A percentile compares a stretch with the other conserved stretches of the same genome.
phyloP scores from a whole-genome alignment of 768 basidiomycete genomes.

The Sistotremastrum niveocremeum region DNA sequence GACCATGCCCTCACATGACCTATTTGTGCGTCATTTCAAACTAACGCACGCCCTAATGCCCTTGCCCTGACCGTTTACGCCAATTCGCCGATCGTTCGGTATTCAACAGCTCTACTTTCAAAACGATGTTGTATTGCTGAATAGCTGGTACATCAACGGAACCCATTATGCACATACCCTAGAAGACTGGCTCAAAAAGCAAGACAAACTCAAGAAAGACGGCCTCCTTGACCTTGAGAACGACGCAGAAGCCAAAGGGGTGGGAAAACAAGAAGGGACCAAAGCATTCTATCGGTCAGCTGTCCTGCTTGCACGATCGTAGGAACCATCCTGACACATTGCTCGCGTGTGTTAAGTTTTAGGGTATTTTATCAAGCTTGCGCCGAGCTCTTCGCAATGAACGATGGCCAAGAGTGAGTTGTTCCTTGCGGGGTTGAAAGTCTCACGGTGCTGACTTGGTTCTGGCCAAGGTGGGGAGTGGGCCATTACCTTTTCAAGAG shows the following conservation, averaged over 20 bases:
- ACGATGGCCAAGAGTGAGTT: conserved; percentile 49
- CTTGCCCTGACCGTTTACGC: neutral
- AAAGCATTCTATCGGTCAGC: conserved; percentile 43
- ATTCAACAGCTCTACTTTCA: conserved; percentile 46
- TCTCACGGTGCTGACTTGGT: neutral
- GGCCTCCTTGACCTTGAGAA: conserved; percentile 35
- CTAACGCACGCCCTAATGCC: too few relatives aligned
- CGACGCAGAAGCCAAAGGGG: conserved; percentile 34
- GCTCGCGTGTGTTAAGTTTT: conserved; percentile 26
- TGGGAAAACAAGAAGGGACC: conserved; percentile 33
- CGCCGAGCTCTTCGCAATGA: conserved; percentile 51
- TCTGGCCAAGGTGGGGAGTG: conserved; percentile 35
- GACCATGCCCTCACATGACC: conserved; percentile 57
- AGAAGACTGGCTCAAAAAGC: conserved; percentile 50
- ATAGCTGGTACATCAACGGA: conserved; percentile 51
- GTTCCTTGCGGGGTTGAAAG: conserved; percentile 13
- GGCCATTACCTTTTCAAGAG: conserved; percentile 42
- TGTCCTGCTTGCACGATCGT: neutral
- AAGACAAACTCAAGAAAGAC: conserved; percentile 38
- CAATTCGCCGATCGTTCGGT: neutral
- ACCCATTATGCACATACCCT: conserved; percentile 49
- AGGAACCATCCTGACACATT: neutral
- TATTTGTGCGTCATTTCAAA: conserved; percentile 25
- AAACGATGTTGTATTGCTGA: conserved; percentile 39
- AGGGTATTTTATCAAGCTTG: conserved; percentile 63